Conservation (phyloP, 257 asterid genomes). For the Solanum appendiculatum region DNA sequence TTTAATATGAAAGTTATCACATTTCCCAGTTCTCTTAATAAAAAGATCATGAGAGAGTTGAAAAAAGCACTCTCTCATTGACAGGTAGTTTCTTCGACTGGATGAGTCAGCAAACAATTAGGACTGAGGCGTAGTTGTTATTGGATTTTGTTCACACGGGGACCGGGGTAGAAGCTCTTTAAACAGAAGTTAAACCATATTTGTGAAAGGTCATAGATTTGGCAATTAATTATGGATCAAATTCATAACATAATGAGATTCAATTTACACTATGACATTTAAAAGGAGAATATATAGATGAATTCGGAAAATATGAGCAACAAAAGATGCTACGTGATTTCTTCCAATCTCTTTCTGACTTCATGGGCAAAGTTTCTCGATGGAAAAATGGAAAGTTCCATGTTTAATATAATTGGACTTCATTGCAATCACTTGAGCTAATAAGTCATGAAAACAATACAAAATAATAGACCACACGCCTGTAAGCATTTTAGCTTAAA, state of each 20-base stretch:
- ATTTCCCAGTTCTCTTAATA: neutral
- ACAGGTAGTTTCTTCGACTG: no score
- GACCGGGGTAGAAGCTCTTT: neutral
- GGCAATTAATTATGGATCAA: neutral
- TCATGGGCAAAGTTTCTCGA: no score
- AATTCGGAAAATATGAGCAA: neutral
- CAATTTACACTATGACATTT: no score
- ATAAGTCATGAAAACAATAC: neutral
- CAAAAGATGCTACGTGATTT: neutral
- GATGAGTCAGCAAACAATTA: no score
- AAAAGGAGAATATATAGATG: no score
- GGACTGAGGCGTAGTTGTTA: neutral
- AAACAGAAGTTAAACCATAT: neutral
- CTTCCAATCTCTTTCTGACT: neutral
- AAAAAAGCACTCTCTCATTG: no score
- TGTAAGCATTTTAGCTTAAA: neutral
- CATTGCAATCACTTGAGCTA: neutral
- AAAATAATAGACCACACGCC: neutral
- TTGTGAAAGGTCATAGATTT: neutral
- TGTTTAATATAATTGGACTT: neutral
- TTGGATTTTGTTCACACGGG: neutral
- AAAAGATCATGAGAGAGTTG: no score
- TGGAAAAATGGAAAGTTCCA: no score
- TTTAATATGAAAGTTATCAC: neutral
- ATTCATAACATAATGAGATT: neutral